Conservation (phyloP, 768 basidiomycete species). For the button mushroom (Agaricus bisporus) region DNA sequence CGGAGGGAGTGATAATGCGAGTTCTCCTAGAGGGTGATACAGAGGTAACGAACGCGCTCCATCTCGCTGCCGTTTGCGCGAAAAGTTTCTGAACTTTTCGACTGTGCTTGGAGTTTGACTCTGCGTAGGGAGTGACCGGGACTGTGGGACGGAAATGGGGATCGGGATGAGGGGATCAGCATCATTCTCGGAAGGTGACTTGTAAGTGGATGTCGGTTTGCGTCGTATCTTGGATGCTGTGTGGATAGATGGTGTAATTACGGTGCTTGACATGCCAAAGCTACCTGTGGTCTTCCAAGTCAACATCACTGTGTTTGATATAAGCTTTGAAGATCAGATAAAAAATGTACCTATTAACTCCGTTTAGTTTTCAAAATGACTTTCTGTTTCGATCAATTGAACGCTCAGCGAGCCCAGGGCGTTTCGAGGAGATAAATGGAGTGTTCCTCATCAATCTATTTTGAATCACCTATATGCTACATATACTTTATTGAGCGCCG, state of each 20-base stretch:
- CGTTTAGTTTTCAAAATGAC: no score
- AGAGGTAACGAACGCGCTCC: slow-evolving; percentile 37
- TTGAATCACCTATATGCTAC: neutral
- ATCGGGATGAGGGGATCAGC: slow-evolving; percentile 16
- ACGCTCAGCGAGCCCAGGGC: neutral
- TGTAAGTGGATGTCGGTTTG: slow-evolving; percentile 54
- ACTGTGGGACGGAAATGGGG: slow-evolving; percentile 1
- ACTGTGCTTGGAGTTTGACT: neutral
- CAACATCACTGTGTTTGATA: neutral
- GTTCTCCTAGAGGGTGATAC: slow-evolving; percentile 59
- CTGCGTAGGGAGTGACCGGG: neutral
- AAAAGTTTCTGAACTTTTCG: neutral
- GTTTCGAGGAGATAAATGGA: neutral
- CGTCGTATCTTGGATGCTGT: slow-evolving; percentile 29
- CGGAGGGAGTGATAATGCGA: slow-evolving; percentile 61
- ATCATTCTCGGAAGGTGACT: slow-evolving; percentile 41
- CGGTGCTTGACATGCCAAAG: neutral
- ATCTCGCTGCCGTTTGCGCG: slow-evolving; percentile 21
- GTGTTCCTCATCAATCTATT: slow-evolving; percentile 1
- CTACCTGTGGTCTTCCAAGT: neutral
- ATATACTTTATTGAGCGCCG: neutral
- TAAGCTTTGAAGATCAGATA: neutral
- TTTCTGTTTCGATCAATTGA: no score
- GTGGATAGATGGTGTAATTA: neutral
- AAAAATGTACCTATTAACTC: neutral